Percentiles rank a stretch among this genome's conserved stretches.
Conservation (phyloP, 2,329 filamentous ascomycete genomes). For the Pseudocercospora eumusae region DNA sequence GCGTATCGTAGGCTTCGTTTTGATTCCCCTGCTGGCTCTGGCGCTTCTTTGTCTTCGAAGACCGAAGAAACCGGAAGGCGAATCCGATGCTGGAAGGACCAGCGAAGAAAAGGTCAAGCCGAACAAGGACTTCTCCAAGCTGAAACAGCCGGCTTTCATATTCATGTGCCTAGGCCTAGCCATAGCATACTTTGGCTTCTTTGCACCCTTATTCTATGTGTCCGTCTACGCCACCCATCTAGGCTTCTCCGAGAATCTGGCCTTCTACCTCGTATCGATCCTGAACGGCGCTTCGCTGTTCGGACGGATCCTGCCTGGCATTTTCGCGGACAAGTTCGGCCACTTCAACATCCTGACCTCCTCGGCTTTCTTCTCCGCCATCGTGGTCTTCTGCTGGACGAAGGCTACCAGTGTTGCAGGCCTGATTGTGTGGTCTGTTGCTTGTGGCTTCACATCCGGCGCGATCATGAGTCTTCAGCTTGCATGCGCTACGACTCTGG, state of each 20-base stretch:
- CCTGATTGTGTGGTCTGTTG: slow-evolving; percentile 35
- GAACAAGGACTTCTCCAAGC: slow-evolving; percentile 25
- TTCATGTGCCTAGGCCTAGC: slow-evolving; percentile 31
- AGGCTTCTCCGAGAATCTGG: slow-evolving; percentile 29
- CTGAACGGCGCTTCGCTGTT: slow-evolving; percentile 46
- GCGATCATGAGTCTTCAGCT: slow-evolving; percentile 51
- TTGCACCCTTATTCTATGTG: slow-evolving; percentile 45
- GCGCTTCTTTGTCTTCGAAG: slow-evolving; percentile 15
- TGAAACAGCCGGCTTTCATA: slow-evolving; percentile 31
- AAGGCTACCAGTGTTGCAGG: slow-evolving; percentile 28
- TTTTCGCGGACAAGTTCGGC: slow-evolving; percentile 45
- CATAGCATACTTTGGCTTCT: slow-evolving; percentile 35
- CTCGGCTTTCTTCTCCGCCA: slow-evolving; percentile 40
- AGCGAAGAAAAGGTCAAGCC: slow-evolving; percentile 9
- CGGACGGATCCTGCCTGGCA: slow-evolving; percentile 45
- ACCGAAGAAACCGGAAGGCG: neutral
- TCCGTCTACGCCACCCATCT: slow-evolving; percentile 40
- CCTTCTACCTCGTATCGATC: slow-evolving; percentile 42
- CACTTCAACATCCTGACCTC: slow-evolving; percentile 46
- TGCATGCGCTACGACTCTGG: slow-evolving; percentile 49
- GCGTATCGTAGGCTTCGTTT: slow-evolving; percentile 54
- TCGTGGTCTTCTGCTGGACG: slow-evolving; percentile 43
- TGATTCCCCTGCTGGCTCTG: slow-evolving; percentile 43
- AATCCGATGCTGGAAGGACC: neutral
- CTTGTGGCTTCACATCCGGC: slow-evolving; percentile 49